Evolutionary conservation across 176 grass and related monocot species (phyloP).

Genomic region (Oryza australiensis): DNA sequence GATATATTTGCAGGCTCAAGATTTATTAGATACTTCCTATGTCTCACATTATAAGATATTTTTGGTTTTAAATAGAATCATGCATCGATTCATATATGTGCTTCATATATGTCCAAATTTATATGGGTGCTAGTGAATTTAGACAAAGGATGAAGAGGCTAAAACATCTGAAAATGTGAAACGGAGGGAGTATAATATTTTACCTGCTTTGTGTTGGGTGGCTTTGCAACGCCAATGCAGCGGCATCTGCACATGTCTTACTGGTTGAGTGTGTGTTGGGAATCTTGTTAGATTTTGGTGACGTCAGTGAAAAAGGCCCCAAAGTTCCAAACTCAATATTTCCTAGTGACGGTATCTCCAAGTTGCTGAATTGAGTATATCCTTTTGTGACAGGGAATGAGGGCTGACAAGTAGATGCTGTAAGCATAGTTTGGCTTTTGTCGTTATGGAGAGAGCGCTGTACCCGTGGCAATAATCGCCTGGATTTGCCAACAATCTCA

Average conservation of each 20-base stretch:
- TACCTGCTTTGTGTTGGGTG: slow-evolving; percentile 44
- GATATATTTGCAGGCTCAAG: not conserved
- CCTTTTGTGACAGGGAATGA: slow-evolving; percentile 3
- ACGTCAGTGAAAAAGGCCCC: slow-evolving; percentile 51
- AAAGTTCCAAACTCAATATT: slow-evolving; percentile 63
- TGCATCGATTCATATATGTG: no score
- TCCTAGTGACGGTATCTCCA: not conserved
- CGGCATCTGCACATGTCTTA: slow-evolving; percentile 1
- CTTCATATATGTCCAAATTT: no score
- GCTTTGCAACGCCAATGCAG: slow-evolving; percentile 20
- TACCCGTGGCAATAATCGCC: not conserved
- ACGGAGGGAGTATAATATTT: no score
- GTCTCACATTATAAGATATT: no score
- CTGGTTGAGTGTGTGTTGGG: not conserved
- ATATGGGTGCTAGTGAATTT: no score
- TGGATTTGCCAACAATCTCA: slow-evolving; percentile 18
- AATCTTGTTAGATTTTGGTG: slow-evolving; percentile 31
- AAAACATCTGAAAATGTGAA: no score
- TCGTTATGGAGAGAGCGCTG: not conserved
- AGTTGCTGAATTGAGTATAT: slow-evolving; percentile 16
- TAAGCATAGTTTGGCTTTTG: not conserved
- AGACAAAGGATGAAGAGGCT: no score
- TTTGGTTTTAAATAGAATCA: no score
- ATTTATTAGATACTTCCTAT: slow-evolving; percentile 37
- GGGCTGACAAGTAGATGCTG: not conserved